phyloP scores from a whole-genome alignment of 164 flowering plant species.

The Vitis riparia region DNA sequence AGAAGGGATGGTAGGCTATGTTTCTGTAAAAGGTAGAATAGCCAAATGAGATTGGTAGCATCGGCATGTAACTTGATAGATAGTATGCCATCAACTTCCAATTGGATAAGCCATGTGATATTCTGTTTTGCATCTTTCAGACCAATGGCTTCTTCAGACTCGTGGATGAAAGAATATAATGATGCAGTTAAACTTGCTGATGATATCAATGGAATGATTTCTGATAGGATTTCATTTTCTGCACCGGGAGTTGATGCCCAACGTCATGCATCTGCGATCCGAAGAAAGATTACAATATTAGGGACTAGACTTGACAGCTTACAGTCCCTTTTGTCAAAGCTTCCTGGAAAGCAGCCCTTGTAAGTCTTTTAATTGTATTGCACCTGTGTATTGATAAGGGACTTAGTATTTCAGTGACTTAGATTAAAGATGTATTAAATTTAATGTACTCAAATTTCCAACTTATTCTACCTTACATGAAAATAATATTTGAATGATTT shows the following conservation, averaged over 20 bases:
- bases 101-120: background rate
- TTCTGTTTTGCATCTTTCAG: constrained; percentile 19
- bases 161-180: constrained; percentile 84
- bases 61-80: too few relatives aligned
- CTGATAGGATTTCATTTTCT: constrained; percentile 58
- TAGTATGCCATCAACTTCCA: too few relatives aligned
- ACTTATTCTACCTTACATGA: too few relatives aligned
- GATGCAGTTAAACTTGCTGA: constrained; percentile 85
- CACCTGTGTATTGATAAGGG: too few relatives aligned
- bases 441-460: too few relatives aligned
- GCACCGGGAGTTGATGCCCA: constrained; percentile 79
- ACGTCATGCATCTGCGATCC: constrained; percentile 72
- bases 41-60: too few relatives aligned
- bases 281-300: constrained; percentile 83
- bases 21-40: too few relatives aligned
- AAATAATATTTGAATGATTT: too few relatives aligned
- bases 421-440: too few relatives aligned
- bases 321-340: constrained; percentile 67
- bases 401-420: too few relatives aligned
- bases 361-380: constrained; percentile 29
- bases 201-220: constrained; percentile 76
- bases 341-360: constrained; percentile 77
- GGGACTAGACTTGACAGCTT: constrained; percentile 86
- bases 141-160: constrained; percentile 73
- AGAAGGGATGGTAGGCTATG: too few relatives aligned